phyloP scores from a whole-genome alignment of 345 rosid species.

The Rhizophora mangle region DNA sequence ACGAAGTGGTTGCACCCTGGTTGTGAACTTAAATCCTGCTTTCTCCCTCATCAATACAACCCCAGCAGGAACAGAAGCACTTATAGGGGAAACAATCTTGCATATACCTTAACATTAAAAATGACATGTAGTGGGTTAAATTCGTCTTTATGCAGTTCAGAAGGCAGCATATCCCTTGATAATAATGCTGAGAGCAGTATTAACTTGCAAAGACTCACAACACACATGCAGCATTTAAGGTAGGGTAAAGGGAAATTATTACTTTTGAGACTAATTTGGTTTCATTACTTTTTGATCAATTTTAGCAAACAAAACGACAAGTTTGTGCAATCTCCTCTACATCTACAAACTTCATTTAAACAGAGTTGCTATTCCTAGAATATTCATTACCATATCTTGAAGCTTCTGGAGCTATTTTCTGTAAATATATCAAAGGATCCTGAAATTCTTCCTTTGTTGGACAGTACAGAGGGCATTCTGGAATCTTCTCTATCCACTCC shows the following conservation, averaged over 20 bases:
- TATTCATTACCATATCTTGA: conserved; percentile 73
- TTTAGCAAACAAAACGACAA: no score
- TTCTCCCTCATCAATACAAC: conserved; percentile 84
- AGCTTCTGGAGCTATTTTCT: conserved; percentile 93
- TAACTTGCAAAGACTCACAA: no score
- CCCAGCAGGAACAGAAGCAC: conserved; percentile 92
- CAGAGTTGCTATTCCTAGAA: neutral
- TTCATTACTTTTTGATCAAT: no score
- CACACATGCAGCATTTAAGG: no score
- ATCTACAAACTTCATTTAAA: neutral
- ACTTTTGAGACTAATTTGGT: no score
- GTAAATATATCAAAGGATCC: conserved; percentile 89
- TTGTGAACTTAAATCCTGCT: conserved; percentile 90
- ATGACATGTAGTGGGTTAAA: neutral
- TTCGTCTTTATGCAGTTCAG: neutral
- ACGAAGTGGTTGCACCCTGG: conserved; percentile 97
- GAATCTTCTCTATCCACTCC: conserved; percentile 84
- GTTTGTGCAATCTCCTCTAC: no score
- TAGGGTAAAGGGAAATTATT: no score
- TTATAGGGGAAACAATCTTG: conserved; percentile 85
- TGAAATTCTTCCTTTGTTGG: conserved; percentile 94
- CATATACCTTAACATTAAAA: conserved; percentile 61
- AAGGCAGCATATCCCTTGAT: no score
- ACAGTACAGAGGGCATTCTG: conserved; percentile 87
- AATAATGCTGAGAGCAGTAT: no score